Base-by-base conservation (phyloP, 306 rosid species). In the Acacia acuminata region DNA sequence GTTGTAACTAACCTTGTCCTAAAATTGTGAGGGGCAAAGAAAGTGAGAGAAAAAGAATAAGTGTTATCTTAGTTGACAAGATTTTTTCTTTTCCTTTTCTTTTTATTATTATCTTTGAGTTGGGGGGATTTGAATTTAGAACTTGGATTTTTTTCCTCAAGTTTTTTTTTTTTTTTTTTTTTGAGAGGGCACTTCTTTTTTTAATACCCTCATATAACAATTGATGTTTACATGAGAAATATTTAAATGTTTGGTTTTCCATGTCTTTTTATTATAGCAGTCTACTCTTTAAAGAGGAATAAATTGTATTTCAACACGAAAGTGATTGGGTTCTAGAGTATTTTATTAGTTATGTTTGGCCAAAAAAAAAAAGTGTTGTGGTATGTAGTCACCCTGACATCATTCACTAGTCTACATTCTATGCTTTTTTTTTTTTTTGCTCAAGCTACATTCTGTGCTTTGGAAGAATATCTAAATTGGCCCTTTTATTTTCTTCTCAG, bases 51-150 rank as follows among this genome's bases (percentile, higher is more conserved):
- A 71, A 64, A 34, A 47, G 36, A 22, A 70, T 3, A 22, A 30
- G 8, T 14, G 4, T 64, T 64, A 10, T 14, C 17, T 64, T 10
- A n/a, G 32, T 60, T 60, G 68, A 64, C 10, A 75, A 25, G 8
- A 64, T 53, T 53, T 53, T 53, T 53, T 19, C 40, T 76, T 24
- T 61, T 61, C 27, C 4, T 60, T 64, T 71, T 75, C 73, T 83
- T 55, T 76, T 75, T 55, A 40, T 50, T 79, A 60, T 50, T 71
- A 38, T 48, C 69, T 83, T 75, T 74, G 77, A 68, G 64, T 55
- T 66, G 71, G 66, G 71, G 76, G 72, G 25, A 82, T 50, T 32
- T 66, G 70, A 80, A 63, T 63, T 12, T 63, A 27, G 17, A 75
- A 71, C 47, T 25, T 12, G 77, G 48, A 51, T 51, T 4, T 24